phyloP scores from a whole-genome alignment of 805 yeast genomes.

The Blastobotrys attinorum region DNA sequence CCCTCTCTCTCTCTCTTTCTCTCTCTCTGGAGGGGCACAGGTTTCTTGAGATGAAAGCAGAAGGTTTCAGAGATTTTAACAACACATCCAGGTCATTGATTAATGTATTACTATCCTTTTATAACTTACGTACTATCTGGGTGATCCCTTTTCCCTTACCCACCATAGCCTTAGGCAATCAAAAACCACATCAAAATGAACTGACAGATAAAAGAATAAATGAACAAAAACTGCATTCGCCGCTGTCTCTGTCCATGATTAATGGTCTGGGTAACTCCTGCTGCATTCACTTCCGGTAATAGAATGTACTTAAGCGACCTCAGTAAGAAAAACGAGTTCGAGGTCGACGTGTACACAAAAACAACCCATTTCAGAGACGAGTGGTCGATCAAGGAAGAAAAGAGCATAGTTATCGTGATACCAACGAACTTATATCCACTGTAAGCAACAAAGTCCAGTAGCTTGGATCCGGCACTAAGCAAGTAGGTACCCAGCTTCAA shows the following conservation, averaged over 20 bases:
- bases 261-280: slow-evolving; percentile 38
- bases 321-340: slow-evolving; percentile 45
- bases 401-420: slow-evolving; percentile 29
- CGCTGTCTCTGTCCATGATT: slow-evolving; percentile 64
- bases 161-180: no score
- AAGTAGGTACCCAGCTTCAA: slow-evolving; percentile 79
- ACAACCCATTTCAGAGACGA: slow-evolving; percentile 42
- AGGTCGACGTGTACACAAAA: slow-evolving; percentile 42
- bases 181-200: slow-evolving; percentile 67
- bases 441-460: slow-evolving; percentile 81
- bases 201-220: slow-evolving; percentile 79
- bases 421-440: slow-evolving; percentile 94
- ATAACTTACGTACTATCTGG: no score
- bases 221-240: slow-evolving; percentile 78
- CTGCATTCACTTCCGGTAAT: slow-evolving; percentile 47
- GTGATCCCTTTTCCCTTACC: no score
- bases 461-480: slow-evolving; percentile 57
- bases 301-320: slow-evolving; percentile 58
- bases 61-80: no score
- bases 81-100: no score
- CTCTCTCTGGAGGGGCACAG: no score
- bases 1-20: no score
- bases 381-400: slow-evolving; percentile 23
- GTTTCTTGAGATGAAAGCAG: no score
- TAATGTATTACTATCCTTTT: no score